phyloP scores from a whole-genome alignment of 2,329 filamentous ascomycete genomes.

The Exophiala mesophila region DNA sequence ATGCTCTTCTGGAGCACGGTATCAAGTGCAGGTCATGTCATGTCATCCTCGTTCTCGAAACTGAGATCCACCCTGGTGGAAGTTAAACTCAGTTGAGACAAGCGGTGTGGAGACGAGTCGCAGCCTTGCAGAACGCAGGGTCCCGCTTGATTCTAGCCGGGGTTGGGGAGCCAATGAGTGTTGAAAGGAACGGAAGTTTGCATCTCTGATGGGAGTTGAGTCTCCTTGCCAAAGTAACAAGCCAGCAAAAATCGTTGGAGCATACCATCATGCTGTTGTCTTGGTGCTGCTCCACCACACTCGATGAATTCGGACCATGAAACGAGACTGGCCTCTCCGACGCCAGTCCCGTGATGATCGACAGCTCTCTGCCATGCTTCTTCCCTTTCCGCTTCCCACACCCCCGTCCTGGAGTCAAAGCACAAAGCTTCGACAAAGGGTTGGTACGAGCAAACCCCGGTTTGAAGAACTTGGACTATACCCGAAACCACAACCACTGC shows the following conservation, averaged over 20 bases:
- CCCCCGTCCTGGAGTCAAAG: slow-evolving; percentile 21
- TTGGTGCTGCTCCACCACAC: slow-evolving; percentile 11
- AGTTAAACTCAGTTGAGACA: slow-evolving; percentile 11
- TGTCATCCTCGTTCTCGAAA: no score
- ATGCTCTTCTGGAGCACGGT: no score
- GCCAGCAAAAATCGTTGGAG: slow-evolving; percentile 21
- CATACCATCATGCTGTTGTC: slow-evolving; percentile 16
- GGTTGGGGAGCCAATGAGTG: neutral
- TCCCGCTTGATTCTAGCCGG: no score
- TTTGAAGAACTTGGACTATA: slow-evolving; percentile 11
- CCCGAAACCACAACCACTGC: slow-evolving; percentile 13
- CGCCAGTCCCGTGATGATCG: slow-evolving; percentile 5
- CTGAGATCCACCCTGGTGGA: slow-evolving; percentile 5
- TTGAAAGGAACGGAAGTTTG: neutral
- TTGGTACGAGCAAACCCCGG: slow-evolving; percentile 19
- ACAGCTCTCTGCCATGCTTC: slow-evolving; percentile 18
- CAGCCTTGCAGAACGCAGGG: no score
- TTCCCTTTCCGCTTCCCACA: slow-evolving; percentile 22
- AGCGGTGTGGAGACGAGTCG: slow-evolving; percentile 4
- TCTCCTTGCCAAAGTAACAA: slow-evolving; percentile 12
- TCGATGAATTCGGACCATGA: slow-evolving; percentile 24
- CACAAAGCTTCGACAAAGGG: slow-evolving; percentile 22
- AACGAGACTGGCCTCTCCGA: slow-evolving; percentile 17
- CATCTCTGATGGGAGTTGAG: neutral
- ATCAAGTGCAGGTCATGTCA: no score